Conservation (phyloP, 1,139 yeast species). For the Geotrichum europaeum region DNA sequence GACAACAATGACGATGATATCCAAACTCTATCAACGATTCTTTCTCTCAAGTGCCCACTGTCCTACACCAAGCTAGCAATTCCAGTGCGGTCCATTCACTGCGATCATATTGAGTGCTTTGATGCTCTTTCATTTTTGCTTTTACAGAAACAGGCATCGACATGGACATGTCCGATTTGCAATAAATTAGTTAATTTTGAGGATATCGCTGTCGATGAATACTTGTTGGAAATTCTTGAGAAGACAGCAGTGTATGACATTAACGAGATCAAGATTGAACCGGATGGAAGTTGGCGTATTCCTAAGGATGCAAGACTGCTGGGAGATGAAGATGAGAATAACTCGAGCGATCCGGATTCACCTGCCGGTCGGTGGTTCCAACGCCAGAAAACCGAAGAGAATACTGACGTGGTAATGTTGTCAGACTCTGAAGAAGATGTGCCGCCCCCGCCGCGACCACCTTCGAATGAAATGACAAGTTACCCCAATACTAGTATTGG, state of each 20-base stretch:
- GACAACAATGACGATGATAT: conserved; percentile 38
- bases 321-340: conserved; percentile 19
- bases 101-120: conserved; percentile 40
- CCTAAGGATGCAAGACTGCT: conserved; percentile 17
- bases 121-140: conserved; percentile 37
- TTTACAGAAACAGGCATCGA: conserved; percentile 40
- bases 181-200: conserved; percentile 30
- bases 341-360: conserved; percentile 12
- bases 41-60: conserved; percentile 38
- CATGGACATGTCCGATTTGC: conserved; percentile 42
- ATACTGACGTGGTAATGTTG: conserved; percentile 32
- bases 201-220: conserved; percentile 37
- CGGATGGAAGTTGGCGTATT: conserved; percentile 37
- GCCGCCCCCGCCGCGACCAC: neutral
- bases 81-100: conserved; percentile 37
- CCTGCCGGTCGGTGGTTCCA: neutral
- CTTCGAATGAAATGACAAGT: neutral
- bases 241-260: conserved; percentile 21
- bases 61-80: conserved; percentile 33
- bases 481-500: neutral
- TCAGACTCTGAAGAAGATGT: conserved; percentile 15
- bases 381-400: neutral
- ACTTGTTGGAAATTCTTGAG: conserved; percentile 18
- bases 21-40: conserved; percentile 33
- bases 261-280: conserved; percentile 33